Conservation (phyloP, 306 rosid species). For the Vigna radiata region DNA sequence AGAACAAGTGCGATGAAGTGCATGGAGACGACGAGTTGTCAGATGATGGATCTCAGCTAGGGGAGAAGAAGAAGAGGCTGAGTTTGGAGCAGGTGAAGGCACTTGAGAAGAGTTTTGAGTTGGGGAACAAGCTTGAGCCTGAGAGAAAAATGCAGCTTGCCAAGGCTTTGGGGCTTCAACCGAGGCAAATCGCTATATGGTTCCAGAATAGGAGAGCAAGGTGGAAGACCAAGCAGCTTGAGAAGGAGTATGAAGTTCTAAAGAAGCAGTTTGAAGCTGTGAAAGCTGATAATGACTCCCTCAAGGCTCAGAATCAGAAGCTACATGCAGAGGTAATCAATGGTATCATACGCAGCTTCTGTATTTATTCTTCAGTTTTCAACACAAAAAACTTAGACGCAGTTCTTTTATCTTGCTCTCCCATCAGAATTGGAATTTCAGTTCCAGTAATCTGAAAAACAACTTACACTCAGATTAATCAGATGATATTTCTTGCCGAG, state of each 20-base stretch:
- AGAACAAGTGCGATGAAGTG: conserved; percentile 55
- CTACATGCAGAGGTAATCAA: conserved; percentile 74
- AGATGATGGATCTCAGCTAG: conserved; percentile 81
- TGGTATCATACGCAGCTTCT: neutral
- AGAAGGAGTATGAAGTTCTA: conserved; percentile 78
- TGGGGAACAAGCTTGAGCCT: conserved; percentile 93
- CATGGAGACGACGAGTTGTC: conserved; percentile 77
- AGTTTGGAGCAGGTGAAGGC: conserved; percentile 88
- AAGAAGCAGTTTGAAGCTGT: conserved; percentile 85
- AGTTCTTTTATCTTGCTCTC: neutral
- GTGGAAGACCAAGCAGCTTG: conserved; percentile 94
- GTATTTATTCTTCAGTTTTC: neutral
- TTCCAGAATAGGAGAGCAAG: conserved; percentile 95
- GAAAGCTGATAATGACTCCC: conserved; percentile 77
- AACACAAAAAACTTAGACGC: neutral
- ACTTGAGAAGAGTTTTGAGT: conserved; percentile 90
- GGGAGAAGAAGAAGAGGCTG: conserved; percentile 94
- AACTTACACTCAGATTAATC: neutral
- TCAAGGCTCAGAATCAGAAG: conserved; percentile 78
- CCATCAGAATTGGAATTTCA: neutral
- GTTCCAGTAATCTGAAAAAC: neutral
- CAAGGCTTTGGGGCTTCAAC: conserved; percentile 81
- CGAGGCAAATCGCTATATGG: conserved; percentile 94
- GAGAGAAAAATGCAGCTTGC: conserved; percentile 91
- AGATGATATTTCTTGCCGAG: neutral